These are phyloP conservation scores for Prunus fruticosa DNA, from an alignment of 306 rosid genomes.

Conservation along the genomic window DNA sequence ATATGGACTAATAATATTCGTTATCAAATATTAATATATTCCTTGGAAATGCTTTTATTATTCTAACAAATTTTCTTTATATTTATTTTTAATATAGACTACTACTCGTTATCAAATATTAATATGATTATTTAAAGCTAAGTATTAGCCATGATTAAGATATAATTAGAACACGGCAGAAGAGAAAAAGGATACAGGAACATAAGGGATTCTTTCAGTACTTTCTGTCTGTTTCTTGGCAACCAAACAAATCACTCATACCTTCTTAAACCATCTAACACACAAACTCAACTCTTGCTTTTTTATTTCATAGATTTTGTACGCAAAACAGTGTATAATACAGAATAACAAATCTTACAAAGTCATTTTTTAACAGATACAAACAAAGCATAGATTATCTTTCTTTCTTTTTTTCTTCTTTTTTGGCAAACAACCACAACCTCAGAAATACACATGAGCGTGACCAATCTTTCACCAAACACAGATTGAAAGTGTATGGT, in stretches of 20 bases:
- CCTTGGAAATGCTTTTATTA: too few relatives aligned
- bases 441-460: background rate
- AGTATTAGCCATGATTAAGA: too few relatives aligned
- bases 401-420: background rate
- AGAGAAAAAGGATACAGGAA: too few relatives aligned
- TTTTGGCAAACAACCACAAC: background rate
- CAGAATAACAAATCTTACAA: background rate
- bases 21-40: too few relatives aligned
- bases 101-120: too few relatives aligned
- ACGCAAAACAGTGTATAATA: background rate
- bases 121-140: too few relatives aligned
- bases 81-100: too few relatives aligned
- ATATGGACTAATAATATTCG: too few relatives aligned
- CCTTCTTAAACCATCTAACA: background rate
- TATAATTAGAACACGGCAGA: too few relatives aligned
- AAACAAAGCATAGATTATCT: background rate
- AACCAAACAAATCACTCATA: background rate
- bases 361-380: background rate
- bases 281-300: constrained; percentile 19
- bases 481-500: constrained; percentile 28
- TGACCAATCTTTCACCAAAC: constrained; percentile 14
- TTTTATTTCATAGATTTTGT: background rate
- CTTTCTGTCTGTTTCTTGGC: background rate
- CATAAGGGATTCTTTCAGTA: too few relatives aligned
- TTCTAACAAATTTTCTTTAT: too few relatives aligned